phyloP scores from a whole-genome alignment of 805 yeast genomes.

The Myxozyma neotropica region DNA sequence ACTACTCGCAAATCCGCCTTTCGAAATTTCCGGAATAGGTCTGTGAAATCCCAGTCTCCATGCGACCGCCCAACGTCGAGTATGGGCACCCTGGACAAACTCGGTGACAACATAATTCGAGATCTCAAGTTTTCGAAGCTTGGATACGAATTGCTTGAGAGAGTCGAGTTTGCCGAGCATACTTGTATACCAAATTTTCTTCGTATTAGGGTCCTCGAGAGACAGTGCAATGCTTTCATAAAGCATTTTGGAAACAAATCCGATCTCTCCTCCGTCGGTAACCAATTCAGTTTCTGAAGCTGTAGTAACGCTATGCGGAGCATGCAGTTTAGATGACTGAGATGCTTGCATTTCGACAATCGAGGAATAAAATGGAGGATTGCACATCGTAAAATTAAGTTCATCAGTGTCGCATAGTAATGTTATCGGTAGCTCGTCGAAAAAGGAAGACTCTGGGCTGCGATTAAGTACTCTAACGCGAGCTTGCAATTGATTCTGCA shows the following conservation, averaged over 20 bases:
- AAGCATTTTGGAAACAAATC: conserved; percentile 46
- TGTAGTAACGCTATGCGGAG: conserved; percentile 37
- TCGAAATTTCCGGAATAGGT: conserved; percentile 13
- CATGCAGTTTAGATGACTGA: conserved; percentile 36
- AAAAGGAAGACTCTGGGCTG: conserved; percentile 30
- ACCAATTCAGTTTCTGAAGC: conserved; percentile 48
- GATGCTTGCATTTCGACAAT: conserved; percentile 42
- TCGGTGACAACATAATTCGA: conserved; percentile 31
- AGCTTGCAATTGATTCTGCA: conserved; percentile 38
- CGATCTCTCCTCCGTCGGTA: conserved; percentile 52
- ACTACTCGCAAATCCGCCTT: not conserved
- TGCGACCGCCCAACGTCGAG: conserved; percentile 35
- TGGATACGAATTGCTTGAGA: conserved; percentile 12
- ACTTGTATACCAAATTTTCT: conserved; percentile 47
- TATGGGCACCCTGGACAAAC: conserved; percentile 27
- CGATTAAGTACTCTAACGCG: conserved; percentile 33
- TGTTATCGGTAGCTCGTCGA: conserved; percentile 10
- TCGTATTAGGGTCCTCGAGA: not conserved
- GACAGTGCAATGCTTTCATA: conserved; percentile 39
- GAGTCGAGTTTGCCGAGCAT: conserved; percentile 42
- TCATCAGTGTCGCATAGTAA: not conserved
- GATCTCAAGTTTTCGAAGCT: conserved; percentile 12
- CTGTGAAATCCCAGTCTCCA: conserved; percentile 25
- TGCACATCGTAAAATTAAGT: conserved; percentile 49
- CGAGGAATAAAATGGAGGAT: conserved; percentile 56